Evolutionary conservation across 192 early-diverging fungal genomes (phyloP).

Genomic region (Coemansia sp.): DNA sequence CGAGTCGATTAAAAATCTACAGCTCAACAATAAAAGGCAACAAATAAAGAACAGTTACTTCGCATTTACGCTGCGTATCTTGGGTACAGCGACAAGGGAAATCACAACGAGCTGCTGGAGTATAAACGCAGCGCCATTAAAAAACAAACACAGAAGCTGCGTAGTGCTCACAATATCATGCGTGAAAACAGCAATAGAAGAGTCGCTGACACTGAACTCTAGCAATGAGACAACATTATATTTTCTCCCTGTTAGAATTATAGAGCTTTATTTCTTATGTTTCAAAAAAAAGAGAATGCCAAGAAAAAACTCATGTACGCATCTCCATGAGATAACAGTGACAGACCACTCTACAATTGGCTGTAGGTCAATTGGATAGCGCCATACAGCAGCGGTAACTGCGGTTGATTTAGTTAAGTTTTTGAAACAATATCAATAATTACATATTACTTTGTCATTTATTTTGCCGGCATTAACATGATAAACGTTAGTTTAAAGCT

Average conservation of each 20-base stretch:
- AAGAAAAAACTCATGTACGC: neutral
- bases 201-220: conserved; percentile 9
- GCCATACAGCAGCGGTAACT: too few relatives aligned
- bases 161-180: conserved; percentile 24
- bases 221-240: neutral
- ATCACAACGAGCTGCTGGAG: conserved; percentile 76
- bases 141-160: conserved; percentile 26
- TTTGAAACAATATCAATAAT: too few relatives aligned
- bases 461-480: too few relatives aligned
- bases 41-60: conserved; percentile 69
- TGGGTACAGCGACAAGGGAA: conserved; percentile 89
- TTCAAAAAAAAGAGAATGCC: neutral
- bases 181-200: conserved; percentile 14
- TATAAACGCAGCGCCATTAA: conserved; percentile 71
- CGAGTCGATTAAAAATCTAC: conserved; percentile 79
- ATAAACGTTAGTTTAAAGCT: too few relatives aligned
- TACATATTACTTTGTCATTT: too few relatives aligned
- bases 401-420: too few relatives aligned
- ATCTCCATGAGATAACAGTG: too few relatives aligned
- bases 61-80: conserved; percentile 92
- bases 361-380: too few relatives aligned
- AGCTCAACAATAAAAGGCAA: conserved; percentile 50
- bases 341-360: too few relatives aligned
- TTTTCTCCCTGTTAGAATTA: neutral
- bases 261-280: neutral